A percentile compares a stretch with the other conserved stretches of the same genome.
Evolutionary conservation across 208 protist species (phyloP).

Genomic region (Crithidia fasciculata): DNA sequence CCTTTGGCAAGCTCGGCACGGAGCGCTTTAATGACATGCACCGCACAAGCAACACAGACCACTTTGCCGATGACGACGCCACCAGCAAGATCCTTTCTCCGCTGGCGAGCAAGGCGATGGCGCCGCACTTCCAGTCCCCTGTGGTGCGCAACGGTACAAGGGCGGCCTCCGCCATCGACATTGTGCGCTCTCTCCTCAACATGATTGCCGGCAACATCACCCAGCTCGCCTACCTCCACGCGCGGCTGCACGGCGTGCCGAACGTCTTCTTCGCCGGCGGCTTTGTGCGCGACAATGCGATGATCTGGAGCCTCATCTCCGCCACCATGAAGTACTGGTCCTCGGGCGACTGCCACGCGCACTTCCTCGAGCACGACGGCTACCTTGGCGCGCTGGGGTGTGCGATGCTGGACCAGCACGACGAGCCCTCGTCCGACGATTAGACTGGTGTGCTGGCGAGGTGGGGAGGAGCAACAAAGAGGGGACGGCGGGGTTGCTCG

Average conservation of each 20-base stretch:
- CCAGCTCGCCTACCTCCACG: conserved; percentile 96
- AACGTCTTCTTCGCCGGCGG: conserved; percentile 96
- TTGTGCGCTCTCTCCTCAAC: conserved; percentile 91
- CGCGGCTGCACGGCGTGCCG: conserved; percentile 84
- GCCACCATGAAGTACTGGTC: conserved; percentile 95
- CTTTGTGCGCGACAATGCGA: conserved; percentile 94
- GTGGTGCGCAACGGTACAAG: conserved; percentile 25
- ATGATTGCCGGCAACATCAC: conserved; percentile 97
- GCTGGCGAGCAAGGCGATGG: conserved; percentile 9
- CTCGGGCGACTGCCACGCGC: conserved; percentile 83
- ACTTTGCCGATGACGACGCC: conserved; percentile 46
- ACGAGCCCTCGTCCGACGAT: neutral
- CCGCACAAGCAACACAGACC: conserved; percentile 28
- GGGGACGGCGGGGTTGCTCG: neutral
- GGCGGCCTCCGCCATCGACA: conserved; percentile 72
- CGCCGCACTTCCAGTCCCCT: conserved; percentile 7
- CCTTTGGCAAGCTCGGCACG: conserved; percentile 89
- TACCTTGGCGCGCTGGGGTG: conserved; percentile 95
- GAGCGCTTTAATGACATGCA: conserved; percentile 62
- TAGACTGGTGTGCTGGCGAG: neutral
- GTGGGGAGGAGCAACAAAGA: neutral
- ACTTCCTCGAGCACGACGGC: conserved; percentile 96
- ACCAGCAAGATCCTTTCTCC: conserved; percentile 42
- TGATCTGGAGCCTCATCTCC: conserved; percentile 92
- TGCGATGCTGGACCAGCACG: conserved; percentile 41